Conservation (phyloP, 805 yeast species). For the Monosporozyma yasuniensis region DNA sequence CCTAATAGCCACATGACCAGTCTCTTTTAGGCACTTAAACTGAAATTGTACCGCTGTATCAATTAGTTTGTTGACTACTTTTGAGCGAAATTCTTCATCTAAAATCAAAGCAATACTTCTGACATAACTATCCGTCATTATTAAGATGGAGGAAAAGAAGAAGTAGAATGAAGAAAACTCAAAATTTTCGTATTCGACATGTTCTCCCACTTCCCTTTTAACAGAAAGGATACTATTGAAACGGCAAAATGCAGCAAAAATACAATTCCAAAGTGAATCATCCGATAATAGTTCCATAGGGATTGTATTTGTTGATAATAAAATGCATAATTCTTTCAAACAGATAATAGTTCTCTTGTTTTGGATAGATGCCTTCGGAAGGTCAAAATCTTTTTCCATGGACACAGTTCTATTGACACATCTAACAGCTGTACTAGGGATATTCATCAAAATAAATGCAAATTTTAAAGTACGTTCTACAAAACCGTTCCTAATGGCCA, state of each 20-base stretch:
- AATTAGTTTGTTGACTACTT: slow-evolving; percentile 13
- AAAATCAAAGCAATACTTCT: slow-evolving; percentile 21
- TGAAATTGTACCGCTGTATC: slow-evolving; percentile 14
- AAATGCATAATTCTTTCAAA: slow-evolving; percentile 52
- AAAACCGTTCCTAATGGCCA: slow-evolving; percentile 21
- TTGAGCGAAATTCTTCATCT: slow-evolving; percentile 14
- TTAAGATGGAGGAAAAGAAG: slow-evolving; percentile 24
- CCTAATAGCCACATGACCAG: neutral
- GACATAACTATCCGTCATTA: slow-evolving; percentile 26
- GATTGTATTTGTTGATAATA: slow-evolving; percentile 59
- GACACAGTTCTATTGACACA: slow-evolving; percentile 19
- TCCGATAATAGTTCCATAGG: slow-evolving; percentile 32
- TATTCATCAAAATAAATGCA: slow-evolving; percentile 25
- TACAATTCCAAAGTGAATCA: slow-evolving; percentile 10
- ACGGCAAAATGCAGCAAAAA: slow-evolving; percentile 21
- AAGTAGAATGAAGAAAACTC: slow-evolving; percentile 45
- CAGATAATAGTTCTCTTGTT: slow-evolving; percentile 26
- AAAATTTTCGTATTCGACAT: slow-evolving; percentile 84
- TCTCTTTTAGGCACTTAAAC: slow-evolving; percentile 4
- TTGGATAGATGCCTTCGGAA: slow-evolving; percentile 23
- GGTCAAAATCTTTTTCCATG: slow-evolving; percentile 16
- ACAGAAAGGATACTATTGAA: slow-evolving; percentile 46
- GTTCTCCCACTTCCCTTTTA: slow-evolving; percentile 65
- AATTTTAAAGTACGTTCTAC: slow-evolving; percentile 24
- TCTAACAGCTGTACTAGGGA: slow-evolving; percentile 19